Percentiles rank a stretch among this genome's conserved stretches.
Evolutionary conservation across 2,329 filamentous ascomycete genomes (phyloP).

Genomic region (Pseudogymnoascus sp.): DNA sequence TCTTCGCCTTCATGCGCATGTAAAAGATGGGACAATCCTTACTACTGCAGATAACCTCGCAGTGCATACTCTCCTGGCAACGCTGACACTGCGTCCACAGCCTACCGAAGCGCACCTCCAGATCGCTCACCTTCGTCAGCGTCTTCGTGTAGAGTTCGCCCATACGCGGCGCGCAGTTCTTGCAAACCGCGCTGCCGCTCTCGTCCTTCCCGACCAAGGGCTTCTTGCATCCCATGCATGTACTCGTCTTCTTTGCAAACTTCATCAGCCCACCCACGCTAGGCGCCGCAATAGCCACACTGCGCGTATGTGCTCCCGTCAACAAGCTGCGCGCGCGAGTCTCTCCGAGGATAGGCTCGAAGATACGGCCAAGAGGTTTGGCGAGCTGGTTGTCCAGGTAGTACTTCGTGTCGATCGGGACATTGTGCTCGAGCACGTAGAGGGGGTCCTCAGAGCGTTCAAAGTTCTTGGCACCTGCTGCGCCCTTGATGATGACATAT

Average conservation of each 20-base stretch:
- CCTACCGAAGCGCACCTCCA: constrained; percentile 85
- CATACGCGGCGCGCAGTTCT: constrained; percentile 73
- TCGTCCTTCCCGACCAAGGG: constrained; percentile 75
- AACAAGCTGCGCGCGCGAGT: constrained; percentile 81
- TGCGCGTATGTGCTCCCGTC: constrained; percentile 88
- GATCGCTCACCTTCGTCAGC: constrained; percentile 76
- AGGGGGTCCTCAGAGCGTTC: constrained; percentile 96
- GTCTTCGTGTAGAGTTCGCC: constrained; percentile 93
- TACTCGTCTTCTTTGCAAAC: constrained; percentile 95
- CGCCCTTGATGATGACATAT: constrained; percentile 94
- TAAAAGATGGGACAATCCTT: constrained; percentile 99
- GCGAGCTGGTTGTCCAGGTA: constrained; percentile 97
- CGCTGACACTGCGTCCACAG: constrained; percentile 98
- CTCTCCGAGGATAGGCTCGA: constrained; percentile 94
- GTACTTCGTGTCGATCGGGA: constrained; percentile 96
- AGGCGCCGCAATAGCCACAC: constrained; percentile 85
- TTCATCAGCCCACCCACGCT: constrained; percentile 94
- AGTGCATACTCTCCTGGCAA: constrained; percentile 96
- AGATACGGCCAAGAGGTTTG: constrained; percentile 89
- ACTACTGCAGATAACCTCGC: constrained; percentile 93
- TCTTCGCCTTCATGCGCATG: constrained; percentile 99
- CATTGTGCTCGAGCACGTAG: constrained; percentile 92
- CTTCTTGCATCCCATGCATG: constrained; percentile 99
- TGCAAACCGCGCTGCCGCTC: constrained; percentile 76
- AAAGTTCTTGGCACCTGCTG: constrained; percentile 85